A percentile compares a stretch with the other conserved stretches of the same genome.
phyloP scores from a whole-genome alignment of 257 asterid genomes.

The Capsicum pubescens region DNA sequence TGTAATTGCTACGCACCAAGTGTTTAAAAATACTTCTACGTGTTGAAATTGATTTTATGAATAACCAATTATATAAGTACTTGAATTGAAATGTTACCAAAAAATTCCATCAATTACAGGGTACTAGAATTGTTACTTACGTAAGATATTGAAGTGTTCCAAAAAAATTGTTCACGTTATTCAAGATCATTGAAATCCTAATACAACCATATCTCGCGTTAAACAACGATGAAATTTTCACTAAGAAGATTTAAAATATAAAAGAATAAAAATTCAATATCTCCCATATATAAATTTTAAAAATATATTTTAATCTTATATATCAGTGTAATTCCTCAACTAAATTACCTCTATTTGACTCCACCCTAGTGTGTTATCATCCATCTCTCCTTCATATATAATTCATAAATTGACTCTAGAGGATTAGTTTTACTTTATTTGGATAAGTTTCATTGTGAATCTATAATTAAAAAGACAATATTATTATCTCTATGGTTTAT shows the following conservation, averaged over 20 bases:
- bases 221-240: too few relatives aligned
- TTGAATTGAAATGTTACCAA: too few relatives aligned
- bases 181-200: background rate
- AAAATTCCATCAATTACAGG: too few relatives aligned
- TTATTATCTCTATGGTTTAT: background rate
- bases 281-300: too few relatives aligned
- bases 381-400: background rate
- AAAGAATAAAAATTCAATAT: too few relatives aligned
- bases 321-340: too few relatives aligned
- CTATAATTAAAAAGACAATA: background rate
- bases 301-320: too few relatives aligned
- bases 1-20: too few relatives aligned
- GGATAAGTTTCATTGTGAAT: background rate
- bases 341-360: too few relatives aligned
- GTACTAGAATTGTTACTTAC: too few relatives aligned
- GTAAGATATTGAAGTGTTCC: constrained; percentile 1
- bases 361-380: background rate
- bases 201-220: background rate
- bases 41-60: background rate
- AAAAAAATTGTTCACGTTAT: background rate
- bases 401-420: background rate
- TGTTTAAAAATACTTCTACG: background rate
- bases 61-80: too few relatives aligned
- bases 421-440: background rate
- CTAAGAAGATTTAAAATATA: too few relatives aligned